Evolutionary conservation across 495 filamentous ascomycete species (phyloP), one percentile per base, ranked within the genome.

Genomic region (Acidomyces sp.): DNA sequence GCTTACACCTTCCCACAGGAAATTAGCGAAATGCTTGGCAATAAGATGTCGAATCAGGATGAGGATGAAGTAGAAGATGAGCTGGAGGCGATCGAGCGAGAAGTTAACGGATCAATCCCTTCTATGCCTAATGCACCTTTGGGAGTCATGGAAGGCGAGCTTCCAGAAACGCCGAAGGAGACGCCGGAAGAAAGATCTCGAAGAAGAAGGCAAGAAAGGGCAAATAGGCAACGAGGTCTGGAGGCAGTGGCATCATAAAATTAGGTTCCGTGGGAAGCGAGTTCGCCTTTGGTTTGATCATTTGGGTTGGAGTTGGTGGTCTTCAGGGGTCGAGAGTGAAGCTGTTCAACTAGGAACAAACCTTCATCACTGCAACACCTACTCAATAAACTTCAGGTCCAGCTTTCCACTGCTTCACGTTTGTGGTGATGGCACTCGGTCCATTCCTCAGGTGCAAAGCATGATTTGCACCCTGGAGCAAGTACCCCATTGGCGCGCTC

Each of bases 51-150:
- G 26, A 86, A 83, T 53, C 80, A 88, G 54, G 92, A 96, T 61
- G 90, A 96, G 58, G 92, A 95, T 46, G 90, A 95, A 54, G 92
- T 96, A 18, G 92, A 95, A 55, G 86, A 95, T 52, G 90, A 96
- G 64, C 61, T 97, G 48, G 85, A 80, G 34, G 77, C 71, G 15
- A 62, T 96, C 41, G 77, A 84, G 56, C 70, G 64, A 13, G 79
- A 94, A 58, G 60, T 82, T 10, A 63, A 31, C 9, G 56, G 56
- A 49, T 35, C 25, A 0, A 26, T 37, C 9, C 34, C 42, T 22
- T 63, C 18, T 57, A 60, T 84, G 44, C 84, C 82, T 0, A 66
- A 65, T 46, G 79, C 69, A 6, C 83, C 85, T 10, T 58, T 21
- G 12, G 27, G 30, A 6, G 23, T 27, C 6, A 25, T 39, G 1